Conservation (phyloP, 148 eudicot species). For the Rhododendron williamsianum region DNA sequence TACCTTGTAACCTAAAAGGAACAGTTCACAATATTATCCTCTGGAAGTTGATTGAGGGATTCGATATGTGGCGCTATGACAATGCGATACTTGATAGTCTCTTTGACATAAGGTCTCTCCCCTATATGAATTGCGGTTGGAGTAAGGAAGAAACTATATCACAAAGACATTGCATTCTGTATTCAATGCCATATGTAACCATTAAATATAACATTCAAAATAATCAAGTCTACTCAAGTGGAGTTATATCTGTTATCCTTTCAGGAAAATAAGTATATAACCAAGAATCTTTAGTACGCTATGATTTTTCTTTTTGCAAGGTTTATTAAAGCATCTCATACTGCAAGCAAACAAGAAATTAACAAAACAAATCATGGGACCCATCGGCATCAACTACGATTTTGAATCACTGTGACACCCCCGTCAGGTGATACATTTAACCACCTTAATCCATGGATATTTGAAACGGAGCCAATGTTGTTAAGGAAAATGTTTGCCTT, state of each 20-base stretch:
- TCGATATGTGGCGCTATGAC: neutral
- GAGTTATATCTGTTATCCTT: neutral
- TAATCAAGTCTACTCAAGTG: neutral
- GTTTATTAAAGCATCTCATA: neutral
- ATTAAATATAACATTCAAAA: neutral
- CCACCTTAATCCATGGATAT: neutral
- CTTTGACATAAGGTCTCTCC: neutral
- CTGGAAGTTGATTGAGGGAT: neutral
- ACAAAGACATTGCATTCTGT: neutral
- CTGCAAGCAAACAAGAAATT: neutral
- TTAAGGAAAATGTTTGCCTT: neutral
- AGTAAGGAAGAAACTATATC: neutral
- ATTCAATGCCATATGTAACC: neutral
- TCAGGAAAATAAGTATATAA: neutral
- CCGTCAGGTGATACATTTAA: neutral
- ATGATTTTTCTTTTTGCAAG: neutral
- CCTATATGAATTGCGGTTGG: neutral
- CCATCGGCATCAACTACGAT: neutral
- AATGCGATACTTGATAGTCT: neutral
- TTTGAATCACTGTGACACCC: neutral
- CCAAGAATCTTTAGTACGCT: neutral
- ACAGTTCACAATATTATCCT: neutral
- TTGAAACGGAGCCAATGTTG: neutral
- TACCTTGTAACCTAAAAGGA: neutral
- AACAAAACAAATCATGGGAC: neutral